Evolutionary conservation across 2,329 filamentous ascomycete species (phyloP).

Genomic region (Arthrobotrys sinensis): DNA sequence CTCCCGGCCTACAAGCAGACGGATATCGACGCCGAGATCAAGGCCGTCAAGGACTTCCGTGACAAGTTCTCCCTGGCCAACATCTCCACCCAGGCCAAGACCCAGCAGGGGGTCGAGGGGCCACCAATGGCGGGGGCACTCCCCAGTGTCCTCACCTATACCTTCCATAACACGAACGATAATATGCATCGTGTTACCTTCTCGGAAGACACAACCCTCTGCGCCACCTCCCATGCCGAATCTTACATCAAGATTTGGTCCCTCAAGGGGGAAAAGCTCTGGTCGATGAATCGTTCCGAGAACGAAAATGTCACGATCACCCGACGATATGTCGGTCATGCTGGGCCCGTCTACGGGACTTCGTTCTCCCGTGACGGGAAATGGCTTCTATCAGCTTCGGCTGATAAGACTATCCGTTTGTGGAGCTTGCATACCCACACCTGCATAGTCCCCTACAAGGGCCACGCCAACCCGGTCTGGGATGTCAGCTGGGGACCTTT

Average conservation of each 20-base stretch:
- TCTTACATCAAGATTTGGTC: conserved; percentile 97
- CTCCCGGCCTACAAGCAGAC: conserved; percentile 88
- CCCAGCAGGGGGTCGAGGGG: conserved; percentile 71
- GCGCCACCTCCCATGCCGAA: conserved; percentile 90
- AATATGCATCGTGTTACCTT: conserved; percentile 86
- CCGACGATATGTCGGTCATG: conserved; percentile 86
- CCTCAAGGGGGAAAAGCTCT: conserved; percentile 85
- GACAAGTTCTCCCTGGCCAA: conserved; percentile 84
- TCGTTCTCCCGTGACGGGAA: conserved; percentile 84
- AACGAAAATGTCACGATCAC: conserved; percentile 78
- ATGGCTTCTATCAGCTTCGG: conserved; percentile 87
- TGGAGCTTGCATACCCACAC: conserved; percentile 94
- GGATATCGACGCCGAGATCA: conserved; percentile 94
- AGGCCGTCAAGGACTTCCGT: conserved; percentile 91
- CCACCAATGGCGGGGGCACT: conserved; percentile 84
- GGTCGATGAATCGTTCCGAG: conserved; percentile 75
- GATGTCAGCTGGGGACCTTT: conserved; percentile 91
- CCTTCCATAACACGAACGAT: conserved; percentile 95
- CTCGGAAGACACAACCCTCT: conserved; percentile 88
- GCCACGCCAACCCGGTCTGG: conserved; percentile 90
- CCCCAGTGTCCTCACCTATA: conserved; percentile 96
- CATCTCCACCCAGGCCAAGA: conserved; percentile 37
- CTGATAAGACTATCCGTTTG: conserved; percentile 87
- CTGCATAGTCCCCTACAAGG: conserved; percentile 94
- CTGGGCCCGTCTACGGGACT: conserved; percentile 88